These are phyloP conservation scores for Phytomonas francai DNA, from an alignment of 208 protist species.

Conservation along the genomic window DNA sequence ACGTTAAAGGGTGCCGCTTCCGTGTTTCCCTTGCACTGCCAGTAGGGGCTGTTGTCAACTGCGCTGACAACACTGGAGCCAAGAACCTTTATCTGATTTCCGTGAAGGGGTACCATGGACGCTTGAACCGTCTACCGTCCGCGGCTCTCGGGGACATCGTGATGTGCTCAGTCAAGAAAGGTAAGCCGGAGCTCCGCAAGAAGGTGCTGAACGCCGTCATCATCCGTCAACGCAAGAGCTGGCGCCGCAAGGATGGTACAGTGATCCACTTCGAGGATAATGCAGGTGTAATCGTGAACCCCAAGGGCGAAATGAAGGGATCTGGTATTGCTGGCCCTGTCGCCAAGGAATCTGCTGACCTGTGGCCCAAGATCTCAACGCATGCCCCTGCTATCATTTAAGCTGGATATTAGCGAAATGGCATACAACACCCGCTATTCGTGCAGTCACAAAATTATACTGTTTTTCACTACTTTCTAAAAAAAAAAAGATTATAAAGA, in stretches of 20 bases:
- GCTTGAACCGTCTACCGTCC: constrained; percentile 97
- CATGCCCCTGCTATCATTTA: constrained; percentile 95
- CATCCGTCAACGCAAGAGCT: constrained; percentile 98
- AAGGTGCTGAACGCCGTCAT: constrained; percentile 98
- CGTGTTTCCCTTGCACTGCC: constrained; percentile 98
- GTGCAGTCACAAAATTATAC: too few relatives aligned
- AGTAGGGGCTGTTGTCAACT: constrained; percentile 99
- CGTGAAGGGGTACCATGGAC: constrained; percentile 96
- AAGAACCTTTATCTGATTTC: constrained; percentile 99
- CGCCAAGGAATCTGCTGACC: constrained; percentile 99
- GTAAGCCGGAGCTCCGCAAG: constrained; percentile 99
- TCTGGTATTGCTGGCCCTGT: constrained; percentile 99
- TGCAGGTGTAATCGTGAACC: constrained; percentile 99
- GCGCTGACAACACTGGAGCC: constrained; percentile 99
- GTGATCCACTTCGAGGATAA: constrained; percentile 99
- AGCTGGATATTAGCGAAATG: constrained; percentile 16
- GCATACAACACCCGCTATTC: neutral
- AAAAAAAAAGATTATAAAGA: too few relatives aligned
- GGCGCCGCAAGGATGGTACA: constrained; percentile 97
- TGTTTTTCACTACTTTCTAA: too few relatives aligned
- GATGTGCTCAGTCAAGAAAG: constrained; percentile 99
- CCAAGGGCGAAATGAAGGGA: constrained; percentile 99
- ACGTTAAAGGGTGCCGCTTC: constrained; percentile 96
- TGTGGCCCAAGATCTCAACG: constrained; percentile 99
- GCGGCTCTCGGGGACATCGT: constrained; percentile 98